These are phyloP conservation scores for Mercurialis annua DNA, from an alignment of 345 rosid species.

Conservation along the genomic window DNA sequence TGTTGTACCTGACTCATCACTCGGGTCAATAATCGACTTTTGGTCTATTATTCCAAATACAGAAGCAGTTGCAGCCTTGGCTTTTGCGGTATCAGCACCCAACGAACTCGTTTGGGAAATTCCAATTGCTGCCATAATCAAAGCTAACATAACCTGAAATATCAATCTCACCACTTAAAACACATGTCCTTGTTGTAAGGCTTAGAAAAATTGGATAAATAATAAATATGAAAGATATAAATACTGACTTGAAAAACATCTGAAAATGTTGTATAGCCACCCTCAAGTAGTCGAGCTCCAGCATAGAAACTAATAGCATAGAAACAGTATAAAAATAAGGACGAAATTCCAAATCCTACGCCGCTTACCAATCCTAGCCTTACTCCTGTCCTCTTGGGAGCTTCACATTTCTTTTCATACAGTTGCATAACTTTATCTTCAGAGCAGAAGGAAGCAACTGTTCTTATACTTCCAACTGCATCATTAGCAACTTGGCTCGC, in stretches of 20 bases:
- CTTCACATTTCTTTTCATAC: conserved; percentile 32
- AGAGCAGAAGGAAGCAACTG: conserved; percentile 33
- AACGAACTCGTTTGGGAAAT: conserved; percentile 35
- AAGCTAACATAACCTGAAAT: conserved; percentile 40
- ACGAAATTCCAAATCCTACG: conserved; percentile 36
- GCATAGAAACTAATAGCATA: conserved; percentile 36
- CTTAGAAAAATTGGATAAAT: not conserved
- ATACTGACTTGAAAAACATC: conserved; percentile 33
- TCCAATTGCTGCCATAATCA: conserved; percentile 31
- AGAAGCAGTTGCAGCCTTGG: conserved; percentile 36
- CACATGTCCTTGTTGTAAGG: not conserved
- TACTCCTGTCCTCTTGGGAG: conserved; percentile 34
- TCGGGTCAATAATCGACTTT: conserved; percentile 34
- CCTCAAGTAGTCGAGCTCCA: conserved; percentile 33
- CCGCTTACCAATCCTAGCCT: conserved; percentile 35
- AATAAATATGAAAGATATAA: not conserved
- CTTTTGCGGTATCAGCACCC: conserved; percentile 35
- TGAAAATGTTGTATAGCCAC: conserved; percentile 26
- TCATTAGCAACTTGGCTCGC: conserved; percentile 23
- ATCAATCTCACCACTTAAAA: not conserved
- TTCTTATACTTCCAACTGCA: conserved; percentile 33
- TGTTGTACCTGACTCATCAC: conserved; percentile 32
- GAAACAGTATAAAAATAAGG: conserved; percentile 26
- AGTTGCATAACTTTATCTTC: conserved; percentile 32
- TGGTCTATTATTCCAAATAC: conserved; percentile 40